Evolutionary conservation across 805 yeast genomes (phyloP).

Genomic region (Metschnikowia gruessii): DNA sequence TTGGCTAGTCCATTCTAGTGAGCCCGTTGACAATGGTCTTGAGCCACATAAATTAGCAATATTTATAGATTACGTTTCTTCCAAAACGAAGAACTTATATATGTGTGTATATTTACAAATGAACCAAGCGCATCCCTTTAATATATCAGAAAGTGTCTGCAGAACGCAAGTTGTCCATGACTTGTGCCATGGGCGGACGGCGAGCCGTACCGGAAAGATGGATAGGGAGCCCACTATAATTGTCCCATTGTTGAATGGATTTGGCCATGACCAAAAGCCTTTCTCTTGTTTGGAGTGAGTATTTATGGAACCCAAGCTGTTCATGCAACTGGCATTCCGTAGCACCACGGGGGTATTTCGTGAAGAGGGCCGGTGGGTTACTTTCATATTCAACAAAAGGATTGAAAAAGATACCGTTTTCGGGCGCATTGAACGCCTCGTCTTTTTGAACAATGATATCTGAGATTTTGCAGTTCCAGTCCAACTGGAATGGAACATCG

Average conservation of each 20-base stretch:
- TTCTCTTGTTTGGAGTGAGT: conserved; percentile 16
- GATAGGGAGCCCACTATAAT: conserved; percentile 21
- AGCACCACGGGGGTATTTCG: neutral
- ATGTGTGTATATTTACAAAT: too few relatives aligned
- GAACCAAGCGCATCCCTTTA: too few relatives aligned
- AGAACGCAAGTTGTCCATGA: neutral
- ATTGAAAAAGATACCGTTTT: conserved; percentile 12
- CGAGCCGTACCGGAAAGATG: conserved; percentile 19
- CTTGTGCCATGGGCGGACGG: neutral
- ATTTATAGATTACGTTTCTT: too few relatives aligned
- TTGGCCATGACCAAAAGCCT: conserved; percentile 22
- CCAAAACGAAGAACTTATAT: too few relatives aligned
- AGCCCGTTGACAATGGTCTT: neutral
- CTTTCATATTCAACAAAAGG: conserved; percentile 13
- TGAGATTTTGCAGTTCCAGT: conserved; percentile 21
- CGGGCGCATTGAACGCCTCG: neutral
- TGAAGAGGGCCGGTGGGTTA: neutral
- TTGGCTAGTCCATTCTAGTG: neutral
- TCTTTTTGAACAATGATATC: conserved; percentile 6
- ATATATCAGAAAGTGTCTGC: neutral
- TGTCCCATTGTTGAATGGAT: conserved; percentile 30
- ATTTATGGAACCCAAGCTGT: conserved; percentile 11
- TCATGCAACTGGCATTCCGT: conserved; percentile 6
- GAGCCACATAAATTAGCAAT: neutral
- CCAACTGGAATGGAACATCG: conserved; percentile 22